Evolutionary conservation across 2,329 filamentous ascomycete species (phyloP).

Genomic region (Aureobasidium lini): DNA sequence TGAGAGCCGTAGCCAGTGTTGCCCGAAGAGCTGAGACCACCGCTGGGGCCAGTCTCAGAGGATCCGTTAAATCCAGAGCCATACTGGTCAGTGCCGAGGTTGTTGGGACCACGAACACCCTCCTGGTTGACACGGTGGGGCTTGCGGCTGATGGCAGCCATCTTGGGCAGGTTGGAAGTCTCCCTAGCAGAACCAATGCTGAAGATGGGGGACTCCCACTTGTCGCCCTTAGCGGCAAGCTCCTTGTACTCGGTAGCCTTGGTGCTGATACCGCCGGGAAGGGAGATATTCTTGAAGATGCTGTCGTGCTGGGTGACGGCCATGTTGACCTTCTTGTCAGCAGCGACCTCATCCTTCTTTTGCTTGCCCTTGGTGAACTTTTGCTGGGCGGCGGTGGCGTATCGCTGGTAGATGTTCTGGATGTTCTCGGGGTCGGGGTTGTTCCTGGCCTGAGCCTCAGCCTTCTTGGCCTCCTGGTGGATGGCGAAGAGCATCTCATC

Average conservation of each 20-base stretch:
- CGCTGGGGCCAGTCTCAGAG: conserved; percentile 1
- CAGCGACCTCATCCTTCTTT: conserved; percentile 55
- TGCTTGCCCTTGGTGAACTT: conserved; percentile 67
- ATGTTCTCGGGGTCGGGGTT: conserved; percentile 61
- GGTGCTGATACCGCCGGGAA: conserved; percentile 81
- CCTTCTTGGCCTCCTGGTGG: conserved; percentile 74
- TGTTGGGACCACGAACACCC: conserved; percentile 24
- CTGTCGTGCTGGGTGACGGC: conserved; percentile 83
- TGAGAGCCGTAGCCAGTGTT: conserved; percentile 16
- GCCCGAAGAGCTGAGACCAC: conserved; percentile 11
- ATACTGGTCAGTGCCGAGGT: conserved; percentile 12
- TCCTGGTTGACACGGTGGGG: conserved; percentile 41
- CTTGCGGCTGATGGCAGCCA: conserved; percentile 51
- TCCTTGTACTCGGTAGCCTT: conserved; percentile 94
- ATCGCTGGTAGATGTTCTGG: conserved; percentile 80
- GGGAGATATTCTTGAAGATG: conserved; percentile 79
- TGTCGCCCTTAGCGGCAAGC: conserved; percentile 76
- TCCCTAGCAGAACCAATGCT: conserved; percentile 70
- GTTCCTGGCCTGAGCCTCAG: conserved; percentile 55
- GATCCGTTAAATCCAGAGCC: conserved; percentile 13
- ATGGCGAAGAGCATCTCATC: conserved; percentile 68
- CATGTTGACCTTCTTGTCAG: conserved; percentile 70
- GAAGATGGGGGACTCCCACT: conserved; percentile 94
- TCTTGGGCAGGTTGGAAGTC: conserved; percentile 61
- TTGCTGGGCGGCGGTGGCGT: conserved; percentile 67